Conservation (phyloP, 129 eudicot species). For the Pseudognaphalium luteoalbum region DNA sequence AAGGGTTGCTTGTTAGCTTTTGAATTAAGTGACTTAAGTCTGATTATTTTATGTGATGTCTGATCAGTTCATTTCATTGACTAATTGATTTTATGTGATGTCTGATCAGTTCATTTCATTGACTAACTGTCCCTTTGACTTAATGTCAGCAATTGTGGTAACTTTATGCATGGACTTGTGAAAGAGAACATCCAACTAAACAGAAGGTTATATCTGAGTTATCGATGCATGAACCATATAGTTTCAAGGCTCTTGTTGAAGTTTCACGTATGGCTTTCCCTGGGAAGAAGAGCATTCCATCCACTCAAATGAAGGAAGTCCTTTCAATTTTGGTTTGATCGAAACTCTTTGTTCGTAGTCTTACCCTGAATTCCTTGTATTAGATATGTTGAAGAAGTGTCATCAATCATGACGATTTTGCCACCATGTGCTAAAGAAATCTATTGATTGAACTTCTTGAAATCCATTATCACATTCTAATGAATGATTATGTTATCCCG, state of each 20-base stretch:
- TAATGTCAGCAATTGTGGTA: conserved; percentile 70
- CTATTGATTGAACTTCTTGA: not conserved
- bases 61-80: not conserved
- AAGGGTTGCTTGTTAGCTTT: not conserved
- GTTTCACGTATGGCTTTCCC: conserved; percentile 75
- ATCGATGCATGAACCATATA: conserved; percentile 92
- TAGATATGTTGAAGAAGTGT: conserved; percentile 4
- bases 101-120: not conserved
- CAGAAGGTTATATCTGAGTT: conserved; percentile 85
- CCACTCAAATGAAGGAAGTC: conserved; percentile 61
- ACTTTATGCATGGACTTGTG: conserved; percentile 80
- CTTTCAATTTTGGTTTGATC: conserved; percentile 57
- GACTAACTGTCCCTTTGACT: not conserved
- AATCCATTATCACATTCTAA: not conserved
- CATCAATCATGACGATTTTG: not conserved
- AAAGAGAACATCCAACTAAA: conserved; percentile 92
- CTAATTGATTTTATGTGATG: too few species aligned
- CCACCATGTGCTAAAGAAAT: conserved; percentile 13
- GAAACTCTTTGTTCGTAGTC: not conserved
- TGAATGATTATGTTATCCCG: too few species aligned
- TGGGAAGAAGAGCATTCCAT: conserved; percentile 56
- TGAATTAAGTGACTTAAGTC: too few species aligned
- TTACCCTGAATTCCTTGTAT: conserved; percentile 9
- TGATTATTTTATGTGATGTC: not conserved
- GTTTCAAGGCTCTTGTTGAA: conserved; percentile 84